Conservation (phyloP, 192 early-diverging fungal species). For the Coemansia sp. region DNA sequence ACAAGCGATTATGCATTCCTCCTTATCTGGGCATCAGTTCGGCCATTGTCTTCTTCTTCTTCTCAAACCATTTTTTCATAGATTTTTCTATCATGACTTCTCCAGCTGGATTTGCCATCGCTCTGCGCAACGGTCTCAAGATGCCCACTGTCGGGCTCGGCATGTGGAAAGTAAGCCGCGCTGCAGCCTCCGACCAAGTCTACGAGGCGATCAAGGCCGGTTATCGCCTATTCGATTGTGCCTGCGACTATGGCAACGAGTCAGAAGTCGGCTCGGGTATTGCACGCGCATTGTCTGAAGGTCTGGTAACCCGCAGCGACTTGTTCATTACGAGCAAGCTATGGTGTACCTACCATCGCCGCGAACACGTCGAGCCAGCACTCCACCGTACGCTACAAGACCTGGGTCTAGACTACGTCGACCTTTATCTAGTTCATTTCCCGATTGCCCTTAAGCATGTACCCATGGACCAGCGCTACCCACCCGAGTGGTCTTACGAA, state of each 20-base stretch:
- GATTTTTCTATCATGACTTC: not conserved
- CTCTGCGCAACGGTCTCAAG: slow-evolving; percentile 61
- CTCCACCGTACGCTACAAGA: slow-evolving; percentile 63
- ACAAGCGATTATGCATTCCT: too few species aligned
- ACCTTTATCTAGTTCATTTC: slow-evolving; percentile 81
- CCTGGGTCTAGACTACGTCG: slow-evolving; percentile 73
- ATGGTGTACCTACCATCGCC: slow-evolving; percentile 68
- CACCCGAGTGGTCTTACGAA: slow-evolving; percentile 25
- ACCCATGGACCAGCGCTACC: slow-evolving; percentile 28
- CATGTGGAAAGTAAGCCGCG: slow-evolving; percentile 62
- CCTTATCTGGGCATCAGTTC: too few species aligned
- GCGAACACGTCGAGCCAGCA: slow-evolving; percentile 64
- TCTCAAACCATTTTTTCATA: too few species aligned
- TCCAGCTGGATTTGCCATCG: slow-evolving; percentile 18
- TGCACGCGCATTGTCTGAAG: slow-evolving; percentile 54
- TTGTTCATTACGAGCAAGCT: slow-evolving; percentile 82
- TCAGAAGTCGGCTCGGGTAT: slow-evolving; percentile 73
- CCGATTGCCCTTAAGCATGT: slow-evolving; percentile 62
- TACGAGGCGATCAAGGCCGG: slow-evolving; percentile 65
- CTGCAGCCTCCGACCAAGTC: slow-evolving; percentile 62
- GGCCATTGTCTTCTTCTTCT: not conserved
- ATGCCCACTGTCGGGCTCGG: slow-evolving; percentile 66
- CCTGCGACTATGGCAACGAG: slow-evolving; percentile 76
- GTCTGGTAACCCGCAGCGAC: slow-evolving; percentile 58
- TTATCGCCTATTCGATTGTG: slow-evolving; percentile 71